A percentile compares a stretch with the other conserved stretches of the same genome.
These are phyloP conservation scores for Suhomyces tanzawaensis DNA, from an alignment of 805 yeast genomes.

Conservation along the genomic window DNA sequence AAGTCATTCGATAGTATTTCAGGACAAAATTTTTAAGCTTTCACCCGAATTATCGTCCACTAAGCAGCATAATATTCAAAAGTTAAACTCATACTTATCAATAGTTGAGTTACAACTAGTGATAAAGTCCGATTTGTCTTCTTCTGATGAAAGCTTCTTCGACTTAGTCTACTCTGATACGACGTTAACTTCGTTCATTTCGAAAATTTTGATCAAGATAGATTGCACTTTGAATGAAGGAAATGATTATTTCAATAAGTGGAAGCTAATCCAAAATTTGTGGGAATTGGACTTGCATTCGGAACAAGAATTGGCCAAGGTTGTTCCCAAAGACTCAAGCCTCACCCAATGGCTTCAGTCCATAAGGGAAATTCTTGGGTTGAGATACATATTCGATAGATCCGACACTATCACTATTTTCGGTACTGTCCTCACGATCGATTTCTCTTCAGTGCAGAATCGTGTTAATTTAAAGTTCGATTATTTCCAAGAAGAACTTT, in stretches of 20 bases:
- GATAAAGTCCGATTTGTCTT: constrained; percentile 5
- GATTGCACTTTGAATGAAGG: constrained; percentile 32
- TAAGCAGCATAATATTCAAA: constrained; percentile 27
- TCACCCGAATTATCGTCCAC: constrained; percentile 41
- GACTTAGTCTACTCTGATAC: background rate
- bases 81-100: constrained; percentile 15
- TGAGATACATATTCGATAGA: constrained; percentile 51
- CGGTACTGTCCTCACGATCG: constrained; percentile 40
- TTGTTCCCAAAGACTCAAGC: constrained; percentile 16
- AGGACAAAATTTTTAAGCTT: constrained; percentile 35
- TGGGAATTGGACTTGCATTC: constrained; percentile 52
- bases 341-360: constrained; percentile 48
- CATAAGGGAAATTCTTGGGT: constrained; percentile 41
- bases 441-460: constrained; percentile 53
- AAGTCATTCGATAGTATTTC: constrained; percentile 35
- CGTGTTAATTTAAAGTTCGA: constrained; percentile 55
- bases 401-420: constrained; percentile 37
- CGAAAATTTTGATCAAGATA: constrained; percentile 17
- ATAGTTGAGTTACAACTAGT: constrained; percentile 18
- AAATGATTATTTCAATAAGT: constrained; percentile 39
- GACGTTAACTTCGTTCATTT: constrained; percentile 1
- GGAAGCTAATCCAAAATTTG: constrained; percentile 56
- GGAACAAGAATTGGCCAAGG: constrained; percentile 32
- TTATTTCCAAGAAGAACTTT: constrained; percentile 51
- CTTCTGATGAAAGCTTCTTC: background rate